phyloP scores from a whole-genome alignment of 148 eudicot species.

The Spergularia marina region DNA sequence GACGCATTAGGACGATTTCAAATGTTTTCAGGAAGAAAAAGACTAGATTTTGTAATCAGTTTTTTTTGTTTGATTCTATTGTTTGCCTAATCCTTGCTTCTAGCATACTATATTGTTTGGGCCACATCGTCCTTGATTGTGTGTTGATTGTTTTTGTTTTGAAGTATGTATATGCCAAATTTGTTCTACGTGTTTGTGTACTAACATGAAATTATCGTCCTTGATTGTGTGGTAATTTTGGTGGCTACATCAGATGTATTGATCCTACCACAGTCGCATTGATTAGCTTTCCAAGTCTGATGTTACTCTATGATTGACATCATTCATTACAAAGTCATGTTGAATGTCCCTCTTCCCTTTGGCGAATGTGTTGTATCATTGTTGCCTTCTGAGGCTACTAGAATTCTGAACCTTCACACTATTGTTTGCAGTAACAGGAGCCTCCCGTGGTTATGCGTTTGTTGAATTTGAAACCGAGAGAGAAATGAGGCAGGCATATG shows the following conservation, averaged over 20 bases:
- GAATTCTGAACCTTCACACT: conserved; percentile 8
- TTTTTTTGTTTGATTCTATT: not conserved
- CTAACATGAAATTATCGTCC: too few species aligned
- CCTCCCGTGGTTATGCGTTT: conserved; percentile 95
- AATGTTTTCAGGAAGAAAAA: not conserved
- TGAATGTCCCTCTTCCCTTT: not conserved
- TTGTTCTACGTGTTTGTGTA: too few species aligned
- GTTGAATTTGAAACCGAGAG: conserved; percentile 83
- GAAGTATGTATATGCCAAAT: too few species aligned
- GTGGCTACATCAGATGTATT: too few species aligned
- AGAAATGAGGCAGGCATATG: conserved; percentile 89
- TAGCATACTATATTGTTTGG: not conserved
- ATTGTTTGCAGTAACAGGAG: conserved; percentile 77
- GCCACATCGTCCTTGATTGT: too few species aligned
- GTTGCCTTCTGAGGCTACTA: too few species aligned
- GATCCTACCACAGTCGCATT: too few species aligned
- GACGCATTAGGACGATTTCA: not conserved
- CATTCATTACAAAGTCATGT: not conserved
- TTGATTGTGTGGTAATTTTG: not conserved
- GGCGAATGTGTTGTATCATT: too few species aligned
- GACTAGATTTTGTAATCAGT: not conserved
- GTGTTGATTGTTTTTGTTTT: too few species aligned
- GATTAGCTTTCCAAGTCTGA: too few species aligned
- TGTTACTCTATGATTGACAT: not conserved
- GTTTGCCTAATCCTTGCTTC: not conserved